phyloP scores from a whole-genome alignment of 23 red algal genomes.

The Gracilaria gracilis region DNA sequence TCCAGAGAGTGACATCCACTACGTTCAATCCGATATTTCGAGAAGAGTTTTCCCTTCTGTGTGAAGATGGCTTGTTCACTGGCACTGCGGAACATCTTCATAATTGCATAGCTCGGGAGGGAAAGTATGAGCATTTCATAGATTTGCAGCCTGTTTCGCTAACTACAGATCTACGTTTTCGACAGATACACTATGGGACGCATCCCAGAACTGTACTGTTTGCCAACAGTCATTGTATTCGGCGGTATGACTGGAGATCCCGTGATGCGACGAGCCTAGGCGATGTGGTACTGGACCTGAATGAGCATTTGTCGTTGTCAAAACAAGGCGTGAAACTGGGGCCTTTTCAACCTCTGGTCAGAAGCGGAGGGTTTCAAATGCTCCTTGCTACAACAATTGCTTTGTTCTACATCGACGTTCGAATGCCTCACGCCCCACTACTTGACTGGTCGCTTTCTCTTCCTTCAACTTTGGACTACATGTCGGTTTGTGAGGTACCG shows the following conservation, averaged over 20 bases:
- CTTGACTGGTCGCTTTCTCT: constrained; percentile 48
- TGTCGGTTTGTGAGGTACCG: not conserved
- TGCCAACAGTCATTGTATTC: not conserved
- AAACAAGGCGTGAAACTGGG: not conserved
- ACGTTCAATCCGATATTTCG: constrained; percentile 36
- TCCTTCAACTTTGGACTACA: constrained; percentile 15
- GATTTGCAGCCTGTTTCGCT: constrained; percentile 15
- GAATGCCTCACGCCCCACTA: constrained; percentile 21
- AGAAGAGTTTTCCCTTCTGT: constrained; percentile 36
- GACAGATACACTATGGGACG: constrained; percentile 16
- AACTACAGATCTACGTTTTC: not conserved
- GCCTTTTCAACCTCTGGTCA: constrained; percentile 16
- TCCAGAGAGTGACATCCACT: not conserved
- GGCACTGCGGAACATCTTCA: constrained; percentile 12
- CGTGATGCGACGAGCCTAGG: not conserved
- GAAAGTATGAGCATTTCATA: not conserved
- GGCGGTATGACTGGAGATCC: constrained; percentile 2
- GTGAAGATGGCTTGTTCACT: constrained; percentile 31
- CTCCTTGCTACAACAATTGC: constrained; percentile 14
- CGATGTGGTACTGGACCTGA: constrained; percentile 12
- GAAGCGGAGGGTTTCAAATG: not conserved
- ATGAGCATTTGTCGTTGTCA: not conserved
- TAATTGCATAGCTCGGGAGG: not conserved
- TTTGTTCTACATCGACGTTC: constrained; percentile 28
- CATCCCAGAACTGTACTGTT: constrained; percentile 48